These are phyloP conservation scores for Hypericum androsaemum DNA, from an alignment of 345 rosid genomes.

Conservation along the genomic window DNA sequence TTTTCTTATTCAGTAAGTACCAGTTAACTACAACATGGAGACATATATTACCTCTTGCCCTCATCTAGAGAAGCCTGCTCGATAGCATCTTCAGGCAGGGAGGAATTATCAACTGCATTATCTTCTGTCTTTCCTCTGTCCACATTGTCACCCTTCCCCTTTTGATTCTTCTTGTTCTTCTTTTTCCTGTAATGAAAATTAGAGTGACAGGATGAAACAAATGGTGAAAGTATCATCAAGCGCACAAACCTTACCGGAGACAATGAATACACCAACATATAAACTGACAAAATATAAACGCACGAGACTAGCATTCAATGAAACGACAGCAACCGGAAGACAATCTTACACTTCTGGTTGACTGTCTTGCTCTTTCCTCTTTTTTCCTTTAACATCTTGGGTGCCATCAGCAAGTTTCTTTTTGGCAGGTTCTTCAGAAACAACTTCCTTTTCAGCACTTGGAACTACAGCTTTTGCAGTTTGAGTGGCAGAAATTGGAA, in stretches of 20 bases:
- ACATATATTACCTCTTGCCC: constrained; percentile 25
- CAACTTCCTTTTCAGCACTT: constrained; percentile 17
- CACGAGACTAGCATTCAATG: no score
- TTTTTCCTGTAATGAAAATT: constrained; percentile 35
- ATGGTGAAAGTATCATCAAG: neutral
- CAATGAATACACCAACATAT: neutral
- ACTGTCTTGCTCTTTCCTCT: constrained; percentile 42
- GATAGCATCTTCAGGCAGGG: constrained; percentile 27
- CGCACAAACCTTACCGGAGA: constrained; percentile 2
- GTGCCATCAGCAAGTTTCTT: constrained; percentile 23
- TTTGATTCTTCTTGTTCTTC: constrained; percentile 56
- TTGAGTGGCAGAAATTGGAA: constrained; percentile 43
- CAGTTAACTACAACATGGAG: no score
- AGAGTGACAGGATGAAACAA: constrained; percentile 4
- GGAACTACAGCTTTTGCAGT: constrained; percentile 17
- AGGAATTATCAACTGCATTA: constrained; percentile 11
- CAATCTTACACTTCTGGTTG: constrained; percentile 37
- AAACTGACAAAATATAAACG: no score
- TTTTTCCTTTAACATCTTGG: constrained; percentile 37
- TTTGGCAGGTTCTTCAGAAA: constrained; percentile 19
- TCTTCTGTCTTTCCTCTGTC: constrained; percentile 17
- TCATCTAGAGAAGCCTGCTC: constrained; percentile 23
- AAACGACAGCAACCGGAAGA: no score
- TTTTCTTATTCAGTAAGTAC: no score
- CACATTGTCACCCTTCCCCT: constrained; percentile 27